phyloP scores from a whole-genome alignment of 192 early-diverging fungal species.

The Geranomyces variabilis region DNA sequence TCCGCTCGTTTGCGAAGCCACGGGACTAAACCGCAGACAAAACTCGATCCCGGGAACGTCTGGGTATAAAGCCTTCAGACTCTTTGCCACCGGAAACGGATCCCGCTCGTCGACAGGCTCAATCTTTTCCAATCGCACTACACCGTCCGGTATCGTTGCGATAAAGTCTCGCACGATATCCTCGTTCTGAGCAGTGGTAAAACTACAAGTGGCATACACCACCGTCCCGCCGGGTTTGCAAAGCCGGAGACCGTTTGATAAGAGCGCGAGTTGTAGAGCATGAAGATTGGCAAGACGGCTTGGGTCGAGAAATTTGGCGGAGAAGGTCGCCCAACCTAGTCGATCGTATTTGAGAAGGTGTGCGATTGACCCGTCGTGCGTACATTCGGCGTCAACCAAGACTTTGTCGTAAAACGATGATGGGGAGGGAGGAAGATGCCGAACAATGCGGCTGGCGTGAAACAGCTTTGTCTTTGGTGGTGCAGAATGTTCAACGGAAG shows the following conservation, averaged over 20 bases:
- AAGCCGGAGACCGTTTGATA: constrained; percentile 77
- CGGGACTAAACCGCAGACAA: constrained; percentile 69
- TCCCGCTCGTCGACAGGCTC: constrained; percentile 55
- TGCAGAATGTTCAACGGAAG: no score
- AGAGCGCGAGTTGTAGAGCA: constrained; percentile 65
- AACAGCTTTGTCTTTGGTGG: constrained; percentile 64
- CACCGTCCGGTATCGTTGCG: constrained; percentile 40
- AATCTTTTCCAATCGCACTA: constrained; percentile 27
- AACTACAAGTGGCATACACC: constrained; percentile 75
- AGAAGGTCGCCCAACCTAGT: constrained; percentile 82
- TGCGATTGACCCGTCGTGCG: constrained; percentile 86
- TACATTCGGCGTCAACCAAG: constrained; percentile 76
- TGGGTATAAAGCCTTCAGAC: constrained; percentile 12
- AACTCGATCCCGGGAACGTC: constrained; percentile 14
- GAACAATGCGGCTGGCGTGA: constrained; percentile 73
- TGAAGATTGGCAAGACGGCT: constrained; percentile 63
- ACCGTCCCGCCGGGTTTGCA: constrained; percentile 75
- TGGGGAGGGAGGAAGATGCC: constrained; percentile 49
- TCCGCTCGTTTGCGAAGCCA: constrained; percentile 69
- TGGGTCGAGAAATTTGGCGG: constrained; percentile 54
- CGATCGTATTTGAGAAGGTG: constrained; percentile 69
- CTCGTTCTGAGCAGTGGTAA: constrained; percentile 76
- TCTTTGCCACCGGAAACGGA: constrained; percentile 39
- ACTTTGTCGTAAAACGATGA: constrained; percentile 68
- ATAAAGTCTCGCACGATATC: constrained; percentile 83